phyloP scores from a whole-genome alignment of 1,284 basidiomycete species.

The Cryptococcus wingfieldii region DNA sequence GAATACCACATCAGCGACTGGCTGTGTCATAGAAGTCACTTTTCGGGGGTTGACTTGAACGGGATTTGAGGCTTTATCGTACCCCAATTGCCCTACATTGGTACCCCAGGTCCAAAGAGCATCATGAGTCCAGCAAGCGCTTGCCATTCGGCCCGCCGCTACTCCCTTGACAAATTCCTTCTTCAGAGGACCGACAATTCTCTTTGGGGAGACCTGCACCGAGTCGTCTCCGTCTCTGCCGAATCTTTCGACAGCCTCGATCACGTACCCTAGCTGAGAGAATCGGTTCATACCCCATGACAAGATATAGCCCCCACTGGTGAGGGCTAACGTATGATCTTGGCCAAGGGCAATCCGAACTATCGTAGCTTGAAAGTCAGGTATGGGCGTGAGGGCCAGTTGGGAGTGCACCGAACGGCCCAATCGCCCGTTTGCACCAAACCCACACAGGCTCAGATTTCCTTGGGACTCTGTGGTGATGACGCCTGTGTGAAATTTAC shows the following conservation, averaged over 20 bases:
- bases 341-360: slow-evolving; percentile 76
- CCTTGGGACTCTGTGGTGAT: slow-evolving; percentile 67
- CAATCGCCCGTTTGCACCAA: slow-evolving; percentile 74
- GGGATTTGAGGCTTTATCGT: slow-evolving; percentile 68
- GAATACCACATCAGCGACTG: slow-evolving; percentile 65
- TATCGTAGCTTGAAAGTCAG: slow-evolving; percentile 58
- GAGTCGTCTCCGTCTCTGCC: slow-evolving; percentile 48
- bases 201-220: slow-evolving; percentile 71
- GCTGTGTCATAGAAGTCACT: slow-evolving; percentile 70
- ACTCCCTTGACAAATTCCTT: slow-evolving; percentile 76
- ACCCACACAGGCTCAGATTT: slow-evolving; percentile 81
- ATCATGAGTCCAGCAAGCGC: slow-evolving; percentile 79
- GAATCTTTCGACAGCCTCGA: slow-evolving; percentile 56
- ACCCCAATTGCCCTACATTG: slow-evolving; percentile 88
- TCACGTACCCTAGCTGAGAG: slow-evolving; percentile 78
- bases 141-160: slow-evolving; percentile 81
- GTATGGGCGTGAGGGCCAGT: slow-evolving; percentile 62
- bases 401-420: slow-evolving; percentile 77
- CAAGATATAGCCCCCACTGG: slow-evolving; percentile 71
- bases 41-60: slow-evolving; percentile 76
- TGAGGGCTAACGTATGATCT: slow-evolving; percentile 88
- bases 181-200: slow-evolving; percentile 71
- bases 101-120: slow-evolving; percentile 95
- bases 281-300: slow-evolving; percentile 90
- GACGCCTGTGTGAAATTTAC: slow-evolving; percentile 73